Evolutionary conservation across 768 basidiomycete genomes (phyloP).

Genomic region (Tulasnella sp.): DNA sequence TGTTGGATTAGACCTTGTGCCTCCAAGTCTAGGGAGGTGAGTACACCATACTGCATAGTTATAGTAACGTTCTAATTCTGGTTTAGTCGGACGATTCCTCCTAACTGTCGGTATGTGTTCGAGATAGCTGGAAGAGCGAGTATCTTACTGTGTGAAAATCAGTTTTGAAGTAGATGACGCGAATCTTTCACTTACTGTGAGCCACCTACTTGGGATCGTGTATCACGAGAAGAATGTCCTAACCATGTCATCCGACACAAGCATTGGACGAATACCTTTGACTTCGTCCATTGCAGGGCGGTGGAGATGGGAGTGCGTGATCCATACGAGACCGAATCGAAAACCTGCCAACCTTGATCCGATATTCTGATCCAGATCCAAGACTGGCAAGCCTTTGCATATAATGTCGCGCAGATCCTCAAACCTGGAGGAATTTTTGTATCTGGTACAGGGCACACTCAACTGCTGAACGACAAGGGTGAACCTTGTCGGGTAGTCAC

Average conservation of each 20-base stretch:
- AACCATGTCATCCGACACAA: no score
- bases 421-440: constrained; percentile 6
- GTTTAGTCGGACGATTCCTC: no score
- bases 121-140: no score
- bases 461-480: constrained; percentile 1
- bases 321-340: no score
- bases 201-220: no score
- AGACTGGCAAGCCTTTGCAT: constrained; percentile 8
- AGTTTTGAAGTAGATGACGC: constrained; percentile 13
- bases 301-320: constrained; percentile 7
- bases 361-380: constrained; percentile 10
- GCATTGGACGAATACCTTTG: constrained; percentile 3
- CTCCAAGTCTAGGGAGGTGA: no score
- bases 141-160: no score
- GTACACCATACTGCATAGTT: no score
- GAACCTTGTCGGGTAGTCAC: neutral
- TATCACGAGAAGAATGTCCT: no score
- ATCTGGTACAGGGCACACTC: constrained; percentile 4
- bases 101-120: no score
- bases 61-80: no score
- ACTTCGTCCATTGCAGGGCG: constrained; percentile 7
- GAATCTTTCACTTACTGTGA: constrained; percentile 8
- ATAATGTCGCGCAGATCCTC: constrained; percentile 9
- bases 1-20: constrained; percentile 8
- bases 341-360: no score